These are phyloP conservation scores for Xylaria curta DNA, from an alignment of 495 filamentous ascomycete species.

Conservation along the genomic window DNA sequence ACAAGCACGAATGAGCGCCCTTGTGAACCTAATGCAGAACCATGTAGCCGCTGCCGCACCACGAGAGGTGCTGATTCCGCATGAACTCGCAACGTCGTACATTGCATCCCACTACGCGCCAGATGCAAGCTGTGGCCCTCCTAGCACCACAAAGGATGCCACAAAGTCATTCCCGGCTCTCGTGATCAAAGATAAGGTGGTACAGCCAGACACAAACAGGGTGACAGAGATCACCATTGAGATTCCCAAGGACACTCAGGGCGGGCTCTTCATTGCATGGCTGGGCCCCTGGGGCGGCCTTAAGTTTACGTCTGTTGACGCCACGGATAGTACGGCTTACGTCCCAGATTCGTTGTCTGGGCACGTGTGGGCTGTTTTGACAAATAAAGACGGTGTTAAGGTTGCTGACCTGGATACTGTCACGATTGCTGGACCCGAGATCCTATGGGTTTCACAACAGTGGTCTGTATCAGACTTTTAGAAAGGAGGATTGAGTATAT, in stretches of 20 bases:
- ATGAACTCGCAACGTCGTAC: conserved; percentile 44
- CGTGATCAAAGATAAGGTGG: conserved; percentile 19
- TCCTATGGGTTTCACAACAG: conserved; percentile 46
- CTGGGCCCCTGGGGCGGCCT: conserved; percentile 47
- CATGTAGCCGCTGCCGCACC: conserved; percentile 44
- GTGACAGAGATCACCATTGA: conserved; percentile 34
- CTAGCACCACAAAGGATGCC: conserved; percentile 32
- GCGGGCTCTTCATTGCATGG: conserved; percentile 44
- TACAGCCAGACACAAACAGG: conserved; percentile 23
- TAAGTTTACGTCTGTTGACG: conserved; percentile 39
- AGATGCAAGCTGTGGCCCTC: conserved; percentile 12
- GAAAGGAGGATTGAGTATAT: neutral
- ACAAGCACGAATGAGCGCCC: conserved; percentile 45
- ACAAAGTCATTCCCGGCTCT: conserved; percentile 35
- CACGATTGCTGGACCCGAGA: conserved; percentile 47
- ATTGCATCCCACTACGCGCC: conserved; percentile 38
- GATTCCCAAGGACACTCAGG: conserved; percentile 20
- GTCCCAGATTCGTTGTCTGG: conserved; percentile 44
- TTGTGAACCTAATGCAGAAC: conserved; percentile 53
- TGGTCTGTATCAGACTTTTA: conserved; percentile 21
- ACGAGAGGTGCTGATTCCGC: conserved; percentile 44
- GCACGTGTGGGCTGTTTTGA: conserved; percentile 47
- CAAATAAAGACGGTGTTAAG: conserved; percentile 32
- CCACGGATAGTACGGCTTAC: conserved; percentile 22
- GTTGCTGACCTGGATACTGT: conserved; percentile 33